Base-by-base conservation (phyloP, 371 early-diverging fungal genomes). In the Chytridiales sp. region DNA sequence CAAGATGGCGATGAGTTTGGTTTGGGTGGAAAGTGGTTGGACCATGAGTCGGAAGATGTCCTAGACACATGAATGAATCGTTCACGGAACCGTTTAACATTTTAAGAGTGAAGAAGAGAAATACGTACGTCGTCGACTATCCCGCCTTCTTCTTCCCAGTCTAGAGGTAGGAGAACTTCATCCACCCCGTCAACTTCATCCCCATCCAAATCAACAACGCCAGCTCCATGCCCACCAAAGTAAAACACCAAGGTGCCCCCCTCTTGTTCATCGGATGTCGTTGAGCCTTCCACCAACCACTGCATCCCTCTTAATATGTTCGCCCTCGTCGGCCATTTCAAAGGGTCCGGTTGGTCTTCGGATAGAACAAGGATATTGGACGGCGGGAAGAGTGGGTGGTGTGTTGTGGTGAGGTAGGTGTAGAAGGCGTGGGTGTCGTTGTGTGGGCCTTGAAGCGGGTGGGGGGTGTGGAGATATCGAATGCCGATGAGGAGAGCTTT, bases 141-240 rank as follows among this genome's bases (percentile, higher is more conserved):
- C 60, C 83, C 74, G 4, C 95, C 95, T n/a, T 80, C 78, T 0
- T 55, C 55, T 39, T 72, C 54, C 68, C 84, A 87, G 67, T 95
- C 95, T 6, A 90, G 70, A 8, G 95, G 95, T 42, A 84, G 78
- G 52, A 90, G 89, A 2, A 85, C 82, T 57, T 87, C 87, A 63
- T 88, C 90, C 48, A 61, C 80, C 3, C 90, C 91, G 66, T 91
- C 92, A 31, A 81, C 82, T 59, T 94, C 93, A 67, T 94, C 94
- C n/a, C 88, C 89, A 43, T 82, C 48, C 31, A 8, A 26, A 8
- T 53, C 41, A 4, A 53, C 15, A 35, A 53, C 41, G 38, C 30
- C 48, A 4, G 29, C 53, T 46, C 66, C 66, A 39, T 66, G 66
- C 19, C 66, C 66, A 30, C 41, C 30, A 38, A 31, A 66, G 34